Percentiles rank a stretch among this genome's conserved stretches.
Evolutionary conservation across 768 basidiomycete species (phyloP).

Genomic region (Termitomyces eurrhizus): DNA sequence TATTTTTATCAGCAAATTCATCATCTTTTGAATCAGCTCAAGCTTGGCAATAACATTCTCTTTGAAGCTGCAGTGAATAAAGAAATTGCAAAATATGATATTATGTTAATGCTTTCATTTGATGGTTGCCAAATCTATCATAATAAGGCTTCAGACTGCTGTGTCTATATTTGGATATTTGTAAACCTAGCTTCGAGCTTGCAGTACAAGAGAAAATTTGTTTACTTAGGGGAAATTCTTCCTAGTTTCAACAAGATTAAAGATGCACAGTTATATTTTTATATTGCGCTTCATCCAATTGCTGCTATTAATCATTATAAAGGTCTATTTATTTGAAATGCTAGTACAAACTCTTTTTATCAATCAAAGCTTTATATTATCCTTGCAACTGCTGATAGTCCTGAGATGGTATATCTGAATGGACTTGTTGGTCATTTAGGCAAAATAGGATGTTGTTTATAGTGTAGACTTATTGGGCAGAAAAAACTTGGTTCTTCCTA

Average conservation of each 20-base stretch:
- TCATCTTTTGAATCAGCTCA: background rate
- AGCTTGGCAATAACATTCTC: background rate
- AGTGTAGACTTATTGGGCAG: slow-evolving; percentile 17
- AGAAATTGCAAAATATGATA: slow-evolving; percentile 21
- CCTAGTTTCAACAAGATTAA: slow-evolving; percentile 8
- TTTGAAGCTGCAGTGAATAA: background rate
- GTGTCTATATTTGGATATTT: slow-evolving; percentile 30
- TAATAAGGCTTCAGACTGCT: slow-evolving; percentile 26
- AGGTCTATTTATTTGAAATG: slow-evolving; percentile 5
- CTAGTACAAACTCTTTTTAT: slow-evolving; percentile 3
- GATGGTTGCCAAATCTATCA: slow-evolving; percentile 31
- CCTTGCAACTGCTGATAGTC: slow-evolving; percentile 26
- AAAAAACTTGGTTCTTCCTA: slow-evolving; percentile 17
- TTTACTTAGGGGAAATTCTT: slow-evolving; percentile 7
- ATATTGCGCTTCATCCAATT: background rate
- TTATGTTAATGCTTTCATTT: slow-evolving; percentile 23
- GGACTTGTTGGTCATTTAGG: slow-evolving; percentile 25
- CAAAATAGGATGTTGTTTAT: slow-evolving; percentile 10
- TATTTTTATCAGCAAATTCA: background rate
- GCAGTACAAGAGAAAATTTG: slow-evolving; percentile 20
- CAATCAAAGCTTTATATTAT: slow-evolving; percentile 10
- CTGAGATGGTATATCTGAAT: slow-evolving; percentile 22
- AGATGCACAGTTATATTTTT: background rate
- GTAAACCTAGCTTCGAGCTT: slow-evolving; percentile 22
- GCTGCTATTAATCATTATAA: background rate